These are phyloP conservation scores for Picea glauca DNA, from an alignment of 75 land plant species.

Conservation along the genomic window DNA sequence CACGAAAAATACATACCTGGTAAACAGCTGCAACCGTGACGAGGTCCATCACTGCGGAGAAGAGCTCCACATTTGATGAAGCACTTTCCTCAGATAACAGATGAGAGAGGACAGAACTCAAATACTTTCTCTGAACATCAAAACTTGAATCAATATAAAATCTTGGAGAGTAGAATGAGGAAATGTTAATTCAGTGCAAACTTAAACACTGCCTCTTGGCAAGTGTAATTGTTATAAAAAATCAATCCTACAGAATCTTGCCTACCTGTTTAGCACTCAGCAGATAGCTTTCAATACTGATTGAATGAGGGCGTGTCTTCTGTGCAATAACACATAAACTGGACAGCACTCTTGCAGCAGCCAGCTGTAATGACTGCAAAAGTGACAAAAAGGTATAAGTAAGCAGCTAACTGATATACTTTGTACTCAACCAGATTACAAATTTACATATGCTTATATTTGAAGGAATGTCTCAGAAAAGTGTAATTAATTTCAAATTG, in stretches of 20 bases:
- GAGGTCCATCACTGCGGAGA: conserved; percentile 43
- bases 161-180: not conserved
- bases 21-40: conserved; percentile 52
- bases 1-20: conserved; percentile 42
- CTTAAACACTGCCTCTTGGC: not conserved
- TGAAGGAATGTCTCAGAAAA: not conserved
- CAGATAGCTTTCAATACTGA: conserved; percentile 37
- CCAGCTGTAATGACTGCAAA: conserved; percentile 62
- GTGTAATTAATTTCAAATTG: not conserved
- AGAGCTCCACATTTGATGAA: conserved; percentile 35
- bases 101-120: conserved; percentile 25
- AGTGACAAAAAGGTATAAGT: not conserved
- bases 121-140: conserved; percentile 36
- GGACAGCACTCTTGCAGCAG: conserved; percentile 58
- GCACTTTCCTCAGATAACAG: conserved; percentile 35
- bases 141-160: not conserved
- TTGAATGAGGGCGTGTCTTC: conserved; percentile 28
- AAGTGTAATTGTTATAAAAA: not conserved
- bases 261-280: conserved; percentile 30
- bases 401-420: no score
- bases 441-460: no score
- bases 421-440: no score
- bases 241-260: not conserved
- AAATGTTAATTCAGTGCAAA: not conserved
- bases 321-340: conserved; percentile 45